Conservation (phyloP, 371 early-diverging fungal species). For the Lichtheimia ornata region DNA sequence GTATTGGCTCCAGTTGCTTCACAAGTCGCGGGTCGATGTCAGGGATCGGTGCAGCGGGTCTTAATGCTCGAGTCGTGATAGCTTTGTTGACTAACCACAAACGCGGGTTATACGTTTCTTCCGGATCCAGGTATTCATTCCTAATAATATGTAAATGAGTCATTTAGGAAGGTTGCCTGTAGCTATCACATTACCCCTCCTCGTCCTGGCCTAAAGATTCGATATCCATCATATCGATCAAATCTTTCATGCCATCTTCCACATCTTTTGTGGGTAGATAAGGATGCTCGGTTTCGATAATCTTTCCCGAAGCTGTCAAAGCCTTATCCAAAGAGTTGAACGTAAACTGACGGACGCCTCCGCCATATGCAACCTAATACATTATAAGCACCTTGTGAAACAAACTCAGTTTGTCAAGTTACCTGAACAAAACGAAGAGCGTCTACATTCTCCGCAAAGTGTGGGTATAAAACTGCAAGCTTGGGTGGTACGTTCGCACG, state of each 20-base stretch:
- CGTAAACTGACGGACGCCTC: conserved; percentile 61
- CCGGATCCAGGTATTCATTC: conserved; percentile 37
- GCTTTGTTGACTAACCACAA: conserved; percentile 59
- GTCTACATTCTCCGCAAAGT: conserved; percentile 45
- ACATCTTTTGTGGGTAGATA: conserved; percentile 53
- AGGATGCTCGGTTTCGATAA: conserved; percentile 38
- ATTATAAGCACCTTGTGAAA: neutral
- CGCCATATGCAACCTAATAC: conserved; percentile 67
- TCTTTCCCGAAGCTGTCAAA: conserved; percentile 39
- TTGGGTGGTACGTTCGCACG: conserved; percentile 58
- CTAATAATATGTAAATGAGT: conserved; percentile 7
- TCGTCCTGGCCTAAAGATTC: conserved; percentile 7
- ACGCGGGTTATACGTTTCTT: conserved; percentile 60
- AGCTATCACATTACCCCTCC: conserved; percentile 8
- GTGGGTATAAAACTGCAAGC: conserved; percentile 64
- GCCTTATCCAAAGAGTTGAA: conserved; percentile 57
- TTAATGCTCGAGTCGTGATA: conserved; percentile 57
- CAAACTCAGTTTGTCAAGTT: conserved; percentile 7
- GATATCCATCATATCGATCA: conserved; percentile 17
- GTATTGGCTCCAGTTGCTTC: conserved; percentile 35
- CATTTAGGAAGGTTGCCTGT: neutral
- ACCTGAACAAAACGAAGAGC: conserved; percentile 63
- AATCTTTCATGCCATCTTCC: conserved; percentile 44
- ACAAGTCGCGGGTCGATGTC: conserved; percentile 46
- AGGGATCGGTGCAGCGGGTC: conserved; percentile 54